A percentile compares a stretch with the other conserved stretches of the same genome.
Evolutionary conservation across 148 eudicot genomes (phyloP).

Genomic region (Mesembryanthemum crystallinum): DNA sequence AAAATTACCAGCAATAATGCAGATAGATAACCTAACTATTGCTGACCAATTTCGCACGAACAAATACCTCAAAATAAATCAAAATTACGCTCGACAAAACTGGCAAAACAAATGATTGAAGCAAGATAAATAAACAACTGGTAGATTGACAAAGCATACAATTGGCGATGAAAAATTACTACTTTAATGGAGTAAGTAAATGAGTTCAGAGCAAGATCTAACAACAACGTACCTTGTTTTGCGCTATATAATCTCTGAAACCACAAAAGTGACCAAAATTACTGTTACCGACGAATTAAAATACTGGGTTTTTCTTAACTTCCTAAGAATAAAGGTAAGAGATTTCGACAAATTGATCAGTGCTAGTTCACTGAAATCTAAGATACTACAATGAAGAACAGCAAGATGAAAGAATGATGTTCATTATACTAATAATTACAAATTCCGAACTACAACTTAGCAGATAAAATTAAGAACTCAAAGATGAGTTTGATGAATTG

Average conservation of each 20-base stretch:
- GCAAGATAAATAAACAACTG: not conserved
- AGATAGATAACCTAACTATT: not conserved
- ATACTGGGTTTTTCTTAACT: not conserved
- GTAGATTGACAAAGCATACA: not conserved
- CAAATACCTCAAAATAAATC: not conserved
- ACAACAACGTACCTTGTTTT: not conserved
- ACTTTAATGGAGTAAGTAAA: not conserved
- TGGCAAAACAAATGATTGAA: not conserved
- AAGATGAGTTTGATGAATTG: not conserved
- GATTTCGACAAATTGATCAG: slow-evolving; percentile 20
- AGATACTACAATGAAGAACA: not conserved
- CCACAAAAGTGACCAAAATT: not conserved
- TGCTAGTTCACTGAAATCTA: slow-evolving; percentile 1
- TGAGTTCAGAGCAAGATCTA: slow-evolving; percentile 11
- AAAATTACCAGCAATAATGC: not conserved
- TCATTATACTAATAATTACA: not conserved
- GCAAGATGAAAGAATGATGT: not conserved
- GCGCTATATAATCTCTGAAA: not conserved
- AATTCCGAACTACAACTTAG: not conserved
- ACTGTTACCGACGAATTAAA: not conserved
- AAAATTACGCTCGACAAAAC: not conserved
- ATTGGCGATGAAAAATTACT: not conserved
- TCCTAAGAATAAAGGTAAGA: not conserved
- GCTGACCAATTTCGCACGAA: not conserved
- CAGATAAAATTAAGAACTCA: not conserved